Percentiles rank a stretch among this genome's conserved stretches.
phyloP scores from a whole-genome alignment of 345 rosid species.

The Acer saccharum region DNA sequence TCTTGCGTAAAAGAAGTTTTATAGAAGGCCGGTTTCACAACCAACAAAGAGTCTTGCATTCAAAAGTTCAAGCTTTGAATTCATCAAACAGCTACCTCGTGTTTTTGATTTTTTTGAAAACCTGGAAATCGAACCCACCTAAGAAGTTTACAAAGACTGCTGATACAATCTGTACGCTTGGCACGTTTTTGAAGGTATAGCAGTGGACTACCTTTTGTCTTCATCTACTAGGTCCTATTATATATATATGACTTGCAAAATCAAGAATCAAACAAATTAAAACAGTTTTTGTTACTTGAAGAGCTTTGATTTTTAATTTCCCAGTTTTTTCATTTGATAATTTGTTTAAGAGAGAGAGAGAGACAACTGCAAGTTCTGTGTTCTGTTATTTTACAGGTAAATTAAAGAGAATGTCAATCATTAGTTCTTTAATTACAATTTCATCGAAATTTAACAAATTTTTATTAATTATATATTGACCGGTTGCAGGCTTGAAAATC shows the following conservation, averaged over 20 bases:
- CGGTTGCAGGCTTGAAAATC: slow-evolving; percentile 16
- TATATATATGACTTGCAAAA: neutral
- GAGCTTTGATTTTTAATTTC: neutral
- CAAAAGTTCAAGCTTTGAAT: slow-evolving; percentile 31
- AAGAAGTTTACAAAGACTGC: neutral
- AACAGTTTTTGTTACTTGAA: neutral
- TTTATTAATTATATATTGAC: slow-evolving; percentile 10
- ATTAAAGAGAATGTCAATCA: neutral
- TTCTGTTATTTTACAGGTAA: slow-evolving; percentile 1
- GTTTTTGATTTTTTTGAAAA: slow-evolving; percentile 16
- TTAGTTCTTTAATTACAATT: neutral
- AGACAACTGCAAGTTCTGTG: neutral
- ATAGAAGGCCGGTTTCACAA: slow-evolving; percentile 5
- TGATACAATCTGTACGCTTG: neutral
- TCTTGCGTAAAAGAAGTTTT: neutral
- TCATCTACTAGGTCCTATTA: neutral
- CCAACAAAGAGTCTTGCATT: neutral
- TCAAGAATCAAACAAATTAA: neutral
- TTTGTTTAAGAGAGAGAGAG: neutral
- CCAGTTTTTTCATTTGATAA: neutral
- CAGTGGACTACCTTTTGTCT: slow-evolving; percentile 3
- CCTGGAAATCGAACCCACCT: slow-evolving; percentile 9
- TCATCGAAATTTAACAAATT: too few relatives aligned
- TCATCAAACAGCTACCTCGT: slow-evolving; percentile 26
- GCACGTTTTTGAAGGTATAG: slow-evolving; percentile 30